Conservation (phyloP, 306 rosid genomes). For the Albizia julibrissin region DNA sequence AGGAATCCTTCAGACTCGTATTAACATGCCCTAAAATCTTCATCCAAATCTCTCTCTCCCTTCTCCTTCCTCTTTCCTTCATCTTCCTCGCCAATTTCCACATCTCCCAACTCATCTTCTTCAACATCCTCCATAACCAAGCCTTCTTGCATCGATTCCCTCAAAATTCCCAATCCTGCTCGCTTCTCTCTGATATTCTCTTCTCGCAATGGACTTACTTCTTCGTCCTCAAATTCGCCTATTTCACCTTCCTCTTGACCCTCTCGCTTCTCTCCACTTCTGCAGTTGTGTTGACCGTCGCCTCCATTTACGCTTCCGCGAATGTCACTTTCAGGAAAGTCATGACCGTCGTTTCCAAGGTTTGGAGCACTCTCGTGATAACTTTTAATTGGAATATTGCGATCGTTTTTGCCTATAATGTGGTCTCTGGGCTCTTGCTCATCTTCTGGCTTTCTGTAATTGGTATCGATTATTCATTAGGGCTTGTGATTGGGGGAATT, state of each 20-base stretch:
- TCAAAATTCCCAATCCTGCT: neutral
- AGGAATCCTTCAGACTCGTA: slow-evolving; percentile 39
- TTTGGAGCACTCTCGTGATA: slow-evolving; percentile 45
- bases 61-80: slow-evolving; percentile 49
- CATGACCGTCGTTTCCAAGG: slow-evolving; percentile 45
- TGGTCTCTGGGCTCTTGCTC: neutral
- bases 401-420: slow-evolving; percentile 24
- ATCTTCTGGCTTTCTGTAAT: neutral
- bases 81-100: slow-evolving; percentile 36
- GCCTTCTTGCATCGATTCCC: neutral
- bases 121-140: slow-evolving; percentile 3
- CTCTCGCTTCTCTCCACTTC: slow-evolving; percentile 48
- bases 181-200: slow-evolving; percentile 12
- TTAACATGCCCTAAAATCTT: slow-evolving; percentile 38
- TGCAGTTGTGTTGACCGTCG: slow-evolving; percentile 47
- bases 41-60: slow-evolving; percentile 43
- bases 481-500: neutral
- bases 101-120: slow-evolving; percentile 32
- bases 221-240: slow-evolving; percentile 36
- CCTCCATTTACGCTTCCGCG: slow-evolving; percentile 35
- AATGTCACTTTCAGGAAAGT: slow-evolving; percentile 37
- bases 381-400: slow-evolving; percentile 41
- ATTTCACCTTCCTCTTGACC: slow-evolving; percentile 37
- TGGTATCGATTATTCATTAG: neutral
- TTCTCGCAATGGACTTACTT: slow-evolving; percentile 27